Evolutionary conservation across 2,329 filamentous ascomycete species (phyloP).

Genomic region (Chrysoporthe austroafricana): DNA sequence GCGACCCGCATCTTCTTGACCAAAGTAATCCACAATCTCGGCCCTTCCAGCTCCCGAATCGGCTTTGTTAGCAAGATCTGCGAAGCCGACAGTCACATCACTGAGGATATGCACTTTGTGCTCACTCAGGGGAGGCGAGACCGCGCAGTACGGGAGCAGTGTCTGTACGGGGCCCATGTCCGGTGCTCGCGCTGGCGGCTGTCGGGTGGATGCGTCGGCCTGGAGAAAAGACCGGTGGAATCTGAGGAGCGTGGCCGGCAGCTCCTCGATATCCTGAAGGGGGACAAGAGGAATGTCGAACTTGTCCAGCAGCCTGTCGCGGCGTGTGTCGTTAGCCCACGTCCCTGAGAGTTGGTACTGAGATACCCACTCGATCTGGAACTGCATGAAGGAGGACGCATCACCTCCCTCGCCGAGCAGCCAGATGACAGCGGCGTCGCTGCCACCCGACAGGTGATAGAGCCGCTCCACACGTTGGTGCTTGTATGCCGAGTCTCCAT

Average conservation of each 20-base stretch:
- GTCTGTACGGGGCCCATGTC: conserved; percentile 25
- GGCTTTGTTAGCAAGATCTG: conserved; percentile 36
- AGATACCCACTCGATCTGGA: conserved; percentile 49
- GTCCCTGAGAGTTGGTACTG: neutral
- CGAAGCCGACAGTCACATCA: conserved; percentile 37
- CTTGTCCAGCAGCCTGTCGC: conserved; percentile 39
- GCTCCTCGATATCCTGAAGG: conserved; percentile 40
- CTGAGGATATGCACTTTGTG: conserved; percentile 40
- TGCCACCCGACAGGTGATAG: conserved; percentile 44
- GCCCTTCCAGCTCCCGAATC: conserved; percentile 31
- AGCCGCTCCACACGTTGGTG: conserved; percentile 46
- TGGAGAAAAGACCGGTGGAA: conserved; percentile 41
- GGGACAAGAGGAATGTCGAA: conserved; percentile 48
- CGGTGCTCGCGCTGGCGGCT: neutral
- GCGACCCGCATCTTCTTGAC: conserved; percentile 34
- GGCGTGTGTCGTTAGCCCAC: neutral
- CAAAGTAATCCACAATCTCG: conserved; percentile 35
- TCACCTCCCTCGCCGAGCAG: conserved; percentile 42
- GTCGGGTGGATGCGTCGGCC: conserved; percentile 34
- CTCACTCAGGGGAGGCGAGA: conserved; percentile 33
- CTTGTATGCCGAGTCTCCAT: conserved; percentile 37
- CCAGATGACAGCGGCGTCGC: conserved; percentile 48
- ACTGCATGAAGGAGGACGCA: conserved; percentile 42
- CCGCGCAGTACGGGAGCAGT: conserved; percentile 43
- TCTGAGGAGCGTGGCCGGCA: conserved; percentile 44